These are phyloP conservation scores for Ceratobasidium sp. DNA, from an alignment of 1,284 basidiomycete species.

Conservation along the genomic window DNA sequence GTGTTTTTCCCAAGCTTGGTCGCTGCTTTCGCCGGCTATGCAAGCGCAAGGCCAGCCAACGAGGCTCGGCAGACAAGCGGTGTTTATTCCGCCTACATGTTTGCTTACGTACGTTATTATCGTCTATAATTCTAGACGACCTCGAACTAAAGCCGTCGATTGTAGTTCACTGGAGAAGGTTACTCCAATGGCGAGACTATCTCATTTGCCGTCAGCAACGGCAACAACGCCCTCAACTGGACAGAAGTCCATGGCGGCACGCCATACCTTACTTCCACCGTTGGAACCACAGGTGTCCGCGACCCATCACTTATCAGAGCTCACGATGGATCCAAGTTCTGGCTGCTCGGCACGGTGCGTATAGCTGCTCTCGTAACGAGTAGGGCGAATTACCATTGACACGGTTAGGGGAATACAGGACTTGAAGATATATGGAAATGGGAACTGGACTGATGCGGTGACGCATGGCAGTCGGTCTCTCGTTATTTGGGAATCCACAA, in stretches of 20 bases:
- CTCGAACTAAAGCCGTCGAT: background rate
- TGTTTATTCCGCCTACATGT: slow-evolving; percentile 36
- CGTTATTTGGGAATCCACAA: slow-evolving; percentile 36
- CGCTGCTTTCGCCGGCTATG: slow-evolving; percentile 4
- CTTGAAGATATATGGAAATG: slow-evolving; percentile 40
- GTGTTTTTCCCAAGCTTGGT: background rate
- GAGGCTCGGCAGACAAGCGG: slow-evolving; percentile 5
- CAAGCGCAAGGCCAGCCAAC: background rate
- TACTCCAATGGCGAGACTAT: slow-evolving; percentile 39
- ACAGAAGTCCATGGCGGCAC: slow-evolving; percentile 33
- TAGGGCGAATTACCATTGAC: background rate
- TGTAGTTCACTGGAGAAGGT: slow-evolving; percentile 34
- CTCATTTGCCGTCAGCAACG: slow-evolving; percentile 37
- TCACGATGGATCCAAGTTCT: slow-evolving; percentile 34
- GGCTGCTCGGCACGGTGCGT: slow-evolving; percentile 33
- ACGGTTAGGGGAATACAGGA: background rate
- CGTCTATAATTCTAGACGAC: background rate
- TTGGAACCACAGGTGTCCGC: slow-evolving; percentile 31
- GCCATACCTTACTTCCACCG: slow-evolving; percentile 32
- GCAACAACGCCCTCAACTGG: slow-evolving; percentile 33
- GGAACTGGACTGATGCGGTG: slow-evolving; percentile 30
- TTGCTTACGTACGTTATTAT: slow-evolving; percentile 16
- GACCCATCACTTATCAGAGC: slow-evolving; percentile 34
- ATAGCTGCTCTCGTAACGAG: background rate
- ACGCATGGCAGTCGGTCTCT: slow-evolving; percentile 32